phyloP scores from a whole-genome alignment of 2,329 filamentous ascomycete genomes.

The Beauveria sp. region DNA sequence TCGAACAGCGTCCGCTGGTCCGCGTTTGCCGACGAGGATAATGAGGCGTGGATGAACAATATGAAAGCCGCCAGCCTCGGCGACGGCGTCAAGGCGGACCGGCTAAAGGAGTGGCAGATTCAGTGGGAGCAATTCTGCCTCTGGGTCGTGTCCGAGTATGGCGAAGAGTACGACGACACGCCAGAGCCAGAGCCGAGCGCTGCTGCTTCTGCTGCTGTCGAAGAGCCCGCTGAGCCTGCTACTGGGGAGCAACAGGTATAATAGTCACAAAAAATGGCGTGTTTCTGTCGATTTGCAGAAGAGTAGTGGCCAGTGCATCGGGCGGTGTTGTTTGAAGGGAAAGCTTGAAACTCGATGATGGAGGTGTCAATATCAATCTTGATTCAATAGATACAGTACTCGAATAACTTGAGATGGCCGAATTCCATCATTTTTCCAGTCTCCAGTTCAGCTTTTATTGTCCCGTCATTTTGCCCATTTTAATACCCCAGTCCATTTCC shows the following conservation, averaged over 20 bases:
- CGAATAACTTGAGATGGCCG: no score
- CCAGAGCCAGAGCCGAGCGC: constrained; percentile 15
- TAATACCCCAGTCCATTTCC: background rate
- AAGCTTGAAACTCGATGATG: background rate
- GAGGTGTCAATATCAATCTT: no score
- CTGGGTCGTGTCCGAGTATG: constrained; percentile 78
- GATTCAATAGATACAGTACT: no score
- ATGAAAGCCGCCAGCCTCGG: constrained; percentile 70
- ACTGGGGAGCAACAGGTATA: background rate
- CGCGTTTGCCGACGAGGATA: constrained; percentile 71
- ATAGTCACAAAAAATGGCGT: background rate
- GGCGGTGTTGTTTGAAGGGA: background rate
- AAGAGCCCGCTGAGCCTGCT: background rate
- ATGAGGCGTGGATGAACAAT: constrained; percentile 63
- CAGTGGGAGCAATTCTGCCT: constrained; percentile 87
- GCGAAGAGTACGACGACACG: constrained; percentile 48
- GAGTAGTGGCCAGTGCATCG: background rate
- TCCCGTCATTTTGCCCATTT: background rate
- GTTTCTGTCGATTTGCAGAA: no score
- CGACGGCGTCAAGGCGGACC: constrained; percentile 59
- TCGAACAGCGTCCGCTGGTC: constrained; percentile 92
- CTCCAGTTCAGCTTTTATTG: no score
- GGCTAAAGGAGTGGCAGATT: constrained; percentile 69
- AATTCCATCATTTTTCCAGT: no score
- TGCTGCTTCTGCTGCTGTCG: background rate